These are phyloP conservation scores for Mycena belliarum DNA, from an alignment of 768 basidiomycete species.

Conservation along the genomic window DNA sequence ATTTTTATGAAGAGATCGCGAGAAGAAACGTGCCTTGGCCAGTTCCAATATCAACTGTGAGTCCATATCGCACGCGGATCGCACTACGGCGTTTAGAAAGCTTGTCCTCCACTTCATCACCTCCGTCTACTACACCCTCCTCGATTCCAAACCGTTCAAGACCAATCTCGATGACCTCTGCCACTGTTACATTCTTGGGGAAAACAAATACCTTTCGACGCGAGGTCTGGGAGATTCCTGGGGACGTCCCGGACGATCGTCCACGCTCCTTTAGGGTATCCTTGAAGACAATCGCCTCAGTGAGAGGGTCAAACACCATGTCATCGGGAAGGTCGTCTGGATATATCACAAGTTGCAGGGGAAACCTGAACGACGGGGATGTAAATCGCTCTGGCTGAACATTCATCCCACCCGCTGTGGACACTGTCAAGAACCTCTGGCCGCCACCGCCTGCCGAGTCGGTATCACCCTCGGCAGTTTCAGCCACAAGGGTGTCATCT, in stretches of 20 bases:
- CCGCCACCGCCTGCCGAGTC: conserved; percentile 17
- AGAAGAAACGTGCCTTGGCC: conserved; percentile 54
- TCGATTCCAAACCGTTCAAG: conserved; percentile 92
- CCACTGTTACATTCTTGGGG: conserved; percentile 93
- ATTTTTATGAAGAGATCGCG: background rate
- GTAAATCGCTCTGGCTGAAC: conserved; percentile 74
- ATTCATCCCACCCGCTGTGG: conserved; percentile 37
- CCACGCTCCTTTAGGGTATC: conserved; percentile 62
- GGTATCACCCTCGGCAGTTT: conserved; percentile 33
- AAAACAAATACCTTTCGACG: conserved; percentile 87
- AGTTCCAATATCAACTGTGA: conserved; percentile 59
- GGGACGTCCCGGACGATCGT: conserved; percentile 42
- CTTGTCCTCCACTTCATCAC: conserved; percentile 97
- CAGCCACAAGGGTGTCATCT: conserved; percentile 44
- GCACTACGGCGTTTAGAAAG: conserved; percentile 77
- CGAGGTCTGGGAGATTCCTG: conserved; percentile 58
- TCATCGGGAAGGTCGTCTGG: conserved; percentile 92
- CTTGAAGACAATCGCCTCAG: conserved; percentile 93
- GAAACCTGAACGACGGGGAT: conserved; percentile 83
- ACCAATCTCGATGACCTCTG: conserved; percentile 92
- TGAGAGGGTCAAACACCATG: conserved; percentile 90
- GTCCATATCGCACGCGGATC: conserved; percentile 78
- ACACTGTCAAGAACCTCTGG: conserved; percentile 44
- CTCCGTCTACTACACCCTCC: conserved; percentile 98
- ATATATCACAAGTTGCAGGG: conserved; percentile 84